A percentile compares a stretch with the other conserved stretches of the same genome.
These are phyloP conservation scores for Saccharomyces hybrid DNA, from an alignment of 1,139 yeast genomes.

Conservation along the genomic window DNA sequence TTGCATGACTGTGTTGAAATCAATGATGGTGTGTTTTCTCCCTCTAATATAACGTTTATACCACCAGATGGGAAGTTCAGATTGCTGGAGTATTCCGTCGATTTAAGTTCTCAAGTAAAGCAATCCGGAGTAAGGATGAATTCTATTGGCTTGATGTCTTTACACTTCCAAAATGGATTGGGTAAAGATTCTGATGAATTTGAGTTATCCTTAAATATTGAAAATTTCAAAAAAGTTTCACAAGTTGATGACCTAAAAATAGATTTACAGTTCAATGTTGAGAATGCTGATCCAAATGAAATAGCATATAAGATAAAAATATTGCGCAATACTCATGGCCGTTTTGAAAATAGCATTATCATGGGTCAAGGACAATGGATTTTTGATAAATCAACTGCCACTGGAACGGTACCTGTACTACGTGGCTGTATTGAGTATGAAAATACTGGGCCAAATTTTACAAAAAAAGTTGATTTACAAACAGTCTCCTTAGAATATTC, in stretches of 20 bases:
- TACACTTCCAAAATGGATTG: conserved; percentile 52
- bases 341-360: conserved; percentile 32
- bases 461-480: neutral
- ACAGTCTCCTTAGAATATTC: neutral
- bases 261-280: conserved; percentile 38
- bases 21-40: conserved; percentile 28
- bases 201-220: conserved; percentile 57
- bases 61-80: conserved; percentile 84
- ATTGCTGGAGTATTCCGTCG: conserved; percentile 58
- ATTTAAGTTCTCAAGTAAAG: conserved; percentile 32
- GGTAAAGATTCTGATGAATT: conserved; percentile 64
- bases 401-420: conserved; percentile 64
- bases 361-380: conserved; percentile 65
- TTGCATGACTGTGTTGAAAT: conserved; percentile 36
- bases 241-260: conserved; percentile 52
- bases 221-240: conserved; percentile 43
- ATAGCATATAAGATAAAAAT: conserved; percentile 18
- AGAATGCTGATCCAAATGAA: conserved; percentile 6
- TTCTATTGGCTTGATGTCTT: conserved; percentile 47
- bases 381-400: conserved; percentile 48
- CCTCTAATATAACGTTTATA: conserved; percentile 45
- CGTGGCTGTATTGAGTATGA: conserved; percentile 44
- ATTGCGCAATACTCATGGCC: conserved; percentile 31
- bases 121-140: conserved; percentile 13
- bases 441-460: neutral